Conservation (phyloP, 805 yeast species). For the Wickerhamomyces tratensis region DNA sequence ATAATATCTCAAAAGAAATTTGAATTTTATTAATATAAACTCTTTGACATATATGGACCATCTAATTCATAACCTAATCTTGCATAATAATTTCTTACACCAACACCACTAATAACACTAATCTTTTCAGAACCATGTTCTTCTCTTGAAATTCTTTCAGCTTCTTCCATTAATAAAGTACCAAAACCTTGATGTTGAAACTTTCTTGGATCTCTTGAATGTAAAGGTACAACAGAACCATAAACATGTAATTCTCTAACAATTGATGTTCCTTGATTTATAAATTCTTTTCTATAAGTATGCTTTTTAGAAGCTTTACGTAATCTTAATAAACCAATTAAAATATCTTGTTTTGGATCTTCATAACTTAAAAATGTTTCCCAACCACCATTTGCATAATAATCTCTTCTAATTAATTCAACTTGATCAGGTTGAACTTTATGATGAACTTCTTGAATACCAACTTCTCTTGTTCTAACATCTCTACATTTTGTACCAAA, state of each 20-base stretch:
- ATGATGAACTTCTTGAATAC: constrained; percentile 97
- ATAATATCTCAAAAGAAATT: no score
- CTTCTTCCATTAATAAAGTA: constrained; percentile 95
- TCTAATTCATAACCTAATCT: constrained; percentile 86
- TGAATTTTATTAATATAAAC: no score
- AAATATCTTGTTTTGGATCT: constrained; percentile 92
- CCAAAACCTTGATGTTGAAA: constrained; percentile 99
- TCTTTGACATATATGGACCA: constrained; percentile 96
- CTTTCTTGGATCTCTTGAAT: constrained; percentile 92
- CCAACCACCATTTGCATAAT: constrained; percentile 98
- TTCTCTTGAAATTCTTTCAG: constrained; percentile 88
- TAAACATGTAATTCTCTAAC: constrained; percentile 97
- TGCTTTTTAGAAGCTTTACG: constrained; percentile 83
- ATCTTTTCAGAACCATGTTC: constrained; percentile 91
- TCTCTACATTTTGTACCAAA: constrained; percentile 95
- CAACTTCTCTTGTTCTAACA: constrained; percentile 96
- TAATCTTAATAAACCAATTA: constrained; percentile 82
- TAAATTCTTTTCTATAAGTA: constrained; percentile 86
- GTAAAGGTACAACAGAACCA: constrained; percentile 95
- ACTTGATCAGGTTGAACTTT: constrained; percentile 96
- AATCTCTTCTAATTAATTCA: constrained; percentile 89
- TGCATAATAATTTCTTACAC: constrained; percentile 92
- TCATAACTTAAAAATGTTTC: constrained; percentile 94
- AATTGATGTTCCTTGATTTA: constrained; percentile 75
- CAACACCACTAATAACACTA: constrained; percentile 94